Conservation (phyloP, 2,329 filamentous ascomycete species). For the Tolypocladium tundrense region DNA sequence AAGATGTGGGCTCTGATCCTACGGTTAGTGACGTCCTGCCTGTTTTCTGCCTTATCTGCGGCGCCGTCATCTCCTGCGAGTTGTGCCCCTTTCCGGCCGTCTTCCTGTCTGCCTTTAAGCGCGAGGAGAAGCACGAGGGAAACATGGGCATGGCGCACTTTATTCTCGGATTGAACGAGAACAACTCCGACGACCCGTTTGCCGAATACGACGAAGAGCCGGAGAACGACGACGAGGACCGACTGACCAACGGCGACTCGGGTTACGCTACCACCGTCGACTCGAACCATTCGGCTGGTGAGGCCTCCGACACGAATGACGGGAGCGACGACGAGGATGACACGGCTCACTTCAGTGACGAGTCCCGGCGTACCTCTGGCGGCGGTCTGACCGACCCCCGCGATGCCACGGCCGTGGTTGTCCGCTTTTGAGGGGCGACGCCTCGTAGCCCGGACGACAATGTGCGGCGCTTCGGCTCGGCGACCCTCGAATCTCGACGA, state of each 20-base stretch:
- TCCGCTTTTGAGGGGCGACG: background rate
- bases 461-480: no score
- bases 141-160: conserved; percentile 20
- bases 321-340: background rate
- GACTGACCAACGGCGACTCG: conserved; percentile 8
- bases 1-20: conserved; percentile 94
- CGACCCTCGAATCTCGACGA: background rate
- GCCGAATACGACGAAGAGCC: conserved; percentile 29
- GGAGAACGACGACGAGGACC: conserved; percentile 14
- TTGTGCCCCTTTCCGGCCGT: conserved; percentile 22
- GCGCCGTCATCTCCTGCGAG: conserved; percentile 30
- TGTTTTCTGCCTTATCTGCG: conserved; percentile 36
- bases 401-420: background rate
- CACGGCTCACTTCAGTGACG: background rate
- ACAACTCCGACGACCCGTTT: conserved; percentile 19
- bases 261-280: conserved; percentile 2
- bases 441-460: background rate
- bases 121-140: conserved; percentile 7
- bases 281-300: background rate
- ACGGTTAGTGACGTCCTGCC: conserved; percentile 69
- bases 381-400: background rate
- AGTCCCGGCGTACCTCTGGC: background rate
- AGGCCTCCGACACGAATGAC: background rate
- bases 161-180: conserved; percentile 9
- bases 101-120: conserved; percentile 10